A percentile compares a stretch with the other conserved stretches of the same genome.
These are phyloP conservation scores for Cetradonia linearis DNA, from an alignment of 495 filamentous ascomycete species.

Conservation along the genomic window DNA sequence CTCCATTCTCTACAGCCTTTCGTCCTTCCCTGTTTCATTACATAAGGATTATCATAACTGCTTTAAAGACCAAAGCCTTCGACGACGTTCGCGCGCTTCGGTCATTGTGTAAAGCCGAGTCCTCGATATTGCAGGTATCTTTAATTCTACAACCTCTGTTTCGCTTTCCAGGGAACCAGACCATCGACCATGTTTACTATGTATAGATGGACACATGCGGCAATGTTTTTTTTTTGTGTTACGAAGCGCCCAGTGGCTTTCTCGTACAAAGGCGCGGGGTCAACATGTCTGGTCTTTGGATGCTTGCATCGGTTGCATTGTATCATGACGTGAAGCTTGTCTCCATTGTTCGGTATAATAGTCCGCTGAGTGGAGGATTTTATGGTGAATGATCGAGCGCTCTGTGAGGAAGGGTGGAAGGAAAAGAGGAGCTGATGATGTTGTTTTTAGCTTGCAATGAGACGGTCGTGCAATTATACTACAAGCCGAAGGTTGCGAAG, in stretches of 20 bases:
- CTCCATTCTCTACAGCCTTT: not conserved
- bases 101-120: not conserved
- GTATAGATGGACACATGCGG: not conserved
- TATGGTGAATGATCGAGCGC: conserved; percentile 10
- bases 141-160: not conserved
- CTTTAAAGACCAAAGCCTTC: not conserved
- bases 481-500: conserved; percentile 11
- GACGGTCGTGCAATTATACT: conserved; percentile 19
- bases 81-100: not conserved
- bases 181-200: not conserved
- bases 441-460: conserved; percentile 21
- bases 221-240: not conserved
- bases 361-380: conserved; percentile 16
- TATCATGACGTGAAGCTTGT: not conserved
- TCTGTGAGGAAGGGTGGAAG: not conserved
- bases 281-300: not conserved
- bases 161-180: not conserved
- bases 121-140: not conserved
- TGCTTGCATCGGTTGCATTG: not conserved
- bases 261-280: not conserved
- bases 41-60: not conserved
- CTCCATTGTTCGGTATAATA: conserved; percentile 10
- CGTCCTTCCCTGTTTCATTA: not conserved
- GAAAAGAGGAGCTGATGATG: not conserved
- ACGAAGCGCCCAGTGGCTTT: not conserved